Evolutionary conservation across 139 green algal genomes (phyloP).

Genomic region (Asterochloris erici): DNA sequence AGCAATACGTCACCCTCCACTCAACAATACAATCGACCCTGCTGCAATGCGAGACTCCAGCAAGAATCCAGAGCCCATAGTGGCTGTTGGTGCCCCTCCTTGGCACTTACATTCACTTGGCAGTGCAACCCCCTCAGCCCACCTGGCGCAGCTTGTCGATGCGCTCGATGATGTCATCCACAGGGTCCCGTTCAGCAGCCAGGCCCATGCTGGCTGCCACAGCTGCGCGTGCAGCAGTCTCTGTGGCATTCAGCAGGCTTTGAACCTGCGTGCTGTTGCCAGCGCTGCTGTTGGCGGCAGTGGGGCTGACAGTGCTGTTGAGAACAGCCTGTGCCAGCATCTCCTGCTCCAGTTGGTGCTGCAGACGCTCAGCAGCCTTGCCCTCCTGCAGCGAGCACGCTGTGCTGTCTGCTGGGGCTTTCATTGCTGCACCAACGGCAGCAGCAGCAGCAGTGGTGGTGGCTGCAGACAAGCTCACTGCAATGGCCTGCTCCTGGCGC

Average conservation of each 20-base stretch:
- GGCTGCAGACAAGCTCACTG: background rate
- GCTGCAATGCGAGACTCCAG: too few relatives aligned
- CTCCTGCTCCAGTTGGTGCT: conserved; percentile 4
- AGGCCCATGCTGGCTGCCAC: too few relatives aligned
- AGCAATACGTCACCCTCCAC: too few relatives aligned
- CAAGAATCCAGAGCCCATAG: too few relatives aligned
- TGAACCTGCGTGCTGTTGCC: background rate
- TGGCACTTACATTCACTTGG: background rate
- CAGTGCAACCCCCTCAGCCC: background rate
- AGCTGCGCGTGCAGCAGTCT: too few relatives aligned
- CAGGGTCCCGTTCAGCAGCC: background rate
- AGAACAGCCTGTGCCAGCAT: background rate
- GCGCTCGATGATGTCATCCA: conserved; percentile 5
- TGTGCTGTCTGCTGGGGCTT: background rate
- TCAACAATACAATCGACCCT: too few relatives aligned
- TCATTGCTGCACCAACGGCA: background rate
- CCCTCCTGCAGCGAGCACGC: background rate
- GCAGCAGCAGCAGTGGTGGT: background rate
- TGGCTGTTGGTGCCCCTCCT: too few relatives aligned
- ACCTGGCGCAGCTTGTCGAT: conserved; percentile 11
- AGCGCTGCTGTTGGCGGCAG: background rate
- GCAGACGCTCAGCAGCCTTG: background rate
- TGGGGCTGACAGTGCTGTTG: background rate
- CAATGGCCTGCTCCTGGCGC: conserved; percentile 19
- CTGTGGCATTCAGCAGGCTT: too few relatives aligned